Evolutionary conservation across 371 early-diverging fungal species (phyloP), one percentile per base, ranked within the genome.

Genomic region (Dichotomocladium elegans): DNA sequence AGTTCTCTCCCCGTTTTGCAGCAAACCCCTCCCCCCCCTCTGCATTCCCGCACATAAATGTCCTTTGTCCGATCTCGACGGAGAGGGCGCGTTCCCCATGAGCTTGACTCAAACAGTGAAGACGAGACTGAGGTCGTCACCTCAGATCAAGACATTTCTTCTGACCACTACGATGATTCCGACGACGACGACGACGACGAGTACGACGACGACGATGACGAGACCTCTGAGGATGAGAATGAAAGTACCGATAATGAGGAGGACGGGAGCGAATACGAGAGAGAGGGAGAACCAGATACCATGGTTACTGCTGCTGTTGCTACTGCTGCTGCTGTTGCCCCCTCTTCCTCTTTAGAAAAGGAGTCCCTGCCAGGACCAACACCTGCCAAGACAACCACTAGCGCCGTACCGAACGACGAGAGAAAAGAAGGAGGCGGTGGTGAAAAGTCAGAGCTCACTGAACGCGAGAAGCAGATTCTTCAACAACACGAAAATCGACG

Each of bases 401-500:
- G n/a, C n/a, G n/a, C n/a, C n/a, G n/a, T n/a, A n/a, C n/a, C n/a
- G n/a, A n/a, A n/a, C n/a, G n/a, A n/a, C n/a, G n/a, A n/a, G n/a
- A n/a, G n/a, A n/a, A n/a, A n/a, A n/a, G n/a, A n/a, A n/a, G n/a
- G n/a, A n/a, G n/a, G n/a, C n/a, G n/a, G n/a, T n/a, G n/a, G n/a
- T n/a, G n/a, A n/a, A n/a, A n/a, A n/a, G n/a, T n/a, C n/a, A n/a
- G n/a, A 47, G 17, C 45, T 60, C 12, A 60, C 52, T 3, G 57
- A 57, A 3, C 57, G 57, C 41, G 64, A 70, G 54, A 63, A 66
- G 28, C 75, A 72, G 21, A 61, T 72, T 14, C 55, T 71, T 41
- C 81, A 77, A 47, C 67, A 76, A 24, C 75, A 70, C 33, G 83
- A 80, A 54, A 80, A 81, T 41, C 68, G 80, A 40, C 65, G 70